Percentiles rank a stretch among this genome's conserved stretches.
Evolutionary conservation across 2,329 filamentous ascomycete species (phyloP).

Genomic region (Botrytis medusae): DNA sequence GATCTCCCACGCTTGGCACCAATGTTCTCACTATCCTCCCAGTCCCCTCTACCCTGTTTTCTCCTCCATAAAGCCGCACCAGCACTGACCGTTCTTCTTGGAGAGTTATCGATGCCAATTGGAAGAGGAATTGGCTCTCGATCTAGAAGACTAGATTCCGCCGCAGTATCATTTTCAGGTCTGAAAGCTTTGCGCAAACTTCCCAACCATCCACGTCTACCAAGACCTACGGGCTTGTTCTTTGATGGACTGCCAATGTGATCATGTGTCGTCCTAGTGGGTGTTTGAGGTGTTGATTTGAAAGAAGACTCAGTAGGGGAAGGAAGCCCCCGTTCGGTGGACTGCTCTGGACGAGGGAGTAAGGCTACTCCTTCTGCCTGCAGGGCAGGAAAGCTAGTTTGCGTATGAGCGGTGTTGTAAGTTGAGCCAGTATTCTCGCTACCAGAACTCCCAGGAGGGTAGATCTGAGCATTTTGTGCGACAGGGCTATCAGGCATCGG

Average conservation of each 20-base stretch:
- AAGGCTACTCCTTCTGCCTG: slow-evolving; percentile 37
- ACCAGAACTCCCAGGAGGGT: slow-evolving; percentile 32
- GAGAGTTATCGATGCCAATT: slow-evolving; percentile 24
- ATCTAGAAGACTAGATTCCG: slow-evolving; percentile 4
- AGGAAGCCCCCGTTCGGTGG: background rate
- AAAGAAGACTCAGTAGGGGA: background rate
- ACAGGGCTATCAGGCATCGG: slow-evolving; percentile 29
- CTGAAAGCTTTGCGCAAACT: slow-evolving; percentile 51
- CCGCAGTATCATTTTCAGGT: slow-evolving; percentile 5
- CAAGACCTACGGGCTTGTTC: slow-evolving; percentile 45
- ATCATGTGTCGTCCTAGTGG: slow-evolving; percentile 25
- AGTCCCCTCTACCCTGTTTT: slow-evolving; percentile 53
- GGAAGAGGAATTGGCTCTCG: slow-evolving; percentile 34
- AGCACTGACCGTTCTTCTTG: slow-evolving; percentile 48
- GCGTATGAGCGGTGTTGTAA: slow-evolving; percentile 39
- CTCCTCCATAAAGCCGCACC: slow-evolving; percentile 49
- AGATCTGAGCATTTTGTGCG: slow-evolving; percentile 9
- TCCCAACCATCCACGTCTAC: slow-evolving; percentile 57
- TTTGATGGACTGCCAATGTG: slow-evolving; percentile 56
- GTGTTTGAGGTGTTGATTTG: slow-evolving; percentile 26
- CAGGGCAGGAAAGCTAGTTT: slow-evolving; percentile 34
- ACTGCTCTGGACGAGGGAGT: slow-evolving; percentile 33
- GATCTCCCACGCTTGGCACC: slow-evolving; percentile 20
- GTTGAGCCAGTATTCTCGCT: slow-evolving; percentile 28
- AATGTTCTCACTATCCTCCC: slow-evolving; percentile 44